These are phyloP conservation scores for Lathyrus sativus DNA, from an alignment of 306 rosid genomes.

Conservation along the genomic window DNA sequence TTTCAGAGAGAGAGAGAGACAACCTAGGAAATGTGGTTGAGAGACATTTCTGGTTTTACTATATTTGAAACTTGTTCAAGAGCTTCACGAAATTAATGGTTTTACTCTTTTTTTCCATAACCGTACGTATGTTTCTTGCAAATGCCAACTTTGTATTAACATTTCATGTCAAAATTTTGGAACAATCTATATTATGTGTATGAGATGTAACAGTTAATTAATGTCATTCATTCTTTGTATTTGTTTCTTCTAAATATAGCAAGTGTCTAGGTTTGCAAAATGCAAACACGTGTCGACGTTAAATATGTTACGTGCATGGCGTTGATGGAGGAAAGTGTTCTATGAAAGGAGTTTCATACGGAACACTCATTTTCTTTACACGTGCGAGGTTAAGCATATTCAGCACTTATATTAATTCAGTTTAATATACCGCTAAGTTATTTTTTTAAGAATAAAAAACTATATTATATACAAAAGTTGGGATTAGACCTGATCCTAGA, in stretches of 20 bases:
- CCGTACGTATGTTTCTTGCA: not conserved
- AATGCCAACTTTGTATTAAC: not conserved
- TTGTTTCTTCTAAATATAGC: not conserved
- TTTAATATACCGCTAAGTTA: too few species aligned
- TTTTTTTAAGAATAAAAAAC: too few species aligned
- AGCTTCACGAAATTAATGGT: not conserved
- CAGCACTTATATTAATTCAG: too few species aligned
- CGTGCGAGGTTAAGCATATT: too few species aligned
- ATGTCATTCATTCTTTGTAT: not conserved
- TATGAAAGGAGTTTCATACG: not conserved
- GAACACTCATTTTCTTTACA: too few species aligned
- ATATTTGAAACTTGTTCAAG: constrained; percentile 42
- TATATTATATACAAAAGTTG: too few species aligned
- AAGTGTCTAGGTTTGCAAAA: not conserved
- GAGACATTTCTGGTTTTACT: constrained; percentile 58
- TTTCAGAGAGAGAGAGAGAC: not conserved
- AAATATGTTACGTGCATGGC: not conserved
- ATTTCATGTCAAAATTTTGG: not conserved
- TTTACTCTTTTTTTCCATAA: not conserved
- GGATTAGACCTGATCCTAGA: too few species aligned
- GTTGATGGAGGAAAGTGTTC: not conserved
- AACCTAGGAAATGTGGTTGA: constrained; percentile 38
- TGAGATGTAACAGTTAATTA: not conserved
- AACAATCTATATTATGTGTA: not conserved
- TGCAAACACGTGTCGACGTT: not conserved